Conservation (phyloP, 805 yeast species). For the Saccharomycopsis babjevae region DNA sequence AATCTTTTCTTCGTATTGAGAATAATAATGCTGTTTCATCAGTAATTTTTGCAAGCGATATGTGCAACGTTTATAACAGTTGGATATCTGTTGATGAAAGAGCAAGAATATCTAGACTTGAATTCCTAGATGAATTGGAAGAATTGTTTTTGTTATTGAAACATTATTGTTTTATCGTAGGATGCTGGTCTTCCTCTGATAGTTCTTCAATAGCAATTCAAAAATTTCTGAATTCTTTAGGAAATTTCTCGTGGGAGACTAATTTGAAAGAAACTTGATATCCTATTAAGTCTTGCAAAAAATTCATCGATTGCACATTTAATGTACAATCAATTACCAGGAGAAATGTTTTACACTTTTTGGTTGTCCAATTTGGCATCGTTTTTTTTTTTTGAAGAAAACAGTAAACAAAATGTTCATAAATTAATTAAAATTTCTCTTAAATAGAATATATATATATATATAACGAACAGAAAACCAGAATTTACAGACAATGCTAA, state of each 20-base stretch:
- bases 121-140: conserved; percentile 66
- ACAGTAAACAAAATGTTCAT: too few relatives aligned
- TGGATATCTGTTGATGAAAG: conserved; percentile 30
- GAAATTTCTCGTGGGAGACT: neutral
- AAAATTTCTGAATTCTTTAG: neutral
- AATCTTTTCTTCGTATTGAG: neutral
- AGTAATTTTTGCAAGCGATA: conserved; percentile 20
- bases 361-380: too few relatives aligned
- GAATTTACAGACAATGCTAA: neutral
- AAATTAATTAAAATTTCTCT: too few relatives aligned
- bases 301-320: too few relatives aligned
- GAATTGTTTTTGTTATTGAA: conserved; percentile 51
- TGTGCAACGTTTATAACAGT: conserved; percentile 16
- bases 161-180: conserved; percentile 44
- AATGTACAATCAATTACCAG: too few relatives aligned
- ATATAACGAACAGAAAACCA: too few relatives aligned
- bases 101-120: conserved; percentile 40
- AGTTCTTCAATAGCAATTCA: neutral
- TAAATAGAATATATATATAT: too few relatives aligned
- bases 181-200: conserved; percentile 3
- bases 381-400: too few relatives aligned
- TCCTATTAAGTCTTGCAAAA: too few relatives aligned
- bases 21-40: conserved; percentile 22
- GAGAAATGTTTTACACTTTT: too few relatives aligned
- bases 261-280: neutral